Conservation (phyloP, 1,284 basidiomycete genomes). For the Ceratobasidium sp. region DNA sequence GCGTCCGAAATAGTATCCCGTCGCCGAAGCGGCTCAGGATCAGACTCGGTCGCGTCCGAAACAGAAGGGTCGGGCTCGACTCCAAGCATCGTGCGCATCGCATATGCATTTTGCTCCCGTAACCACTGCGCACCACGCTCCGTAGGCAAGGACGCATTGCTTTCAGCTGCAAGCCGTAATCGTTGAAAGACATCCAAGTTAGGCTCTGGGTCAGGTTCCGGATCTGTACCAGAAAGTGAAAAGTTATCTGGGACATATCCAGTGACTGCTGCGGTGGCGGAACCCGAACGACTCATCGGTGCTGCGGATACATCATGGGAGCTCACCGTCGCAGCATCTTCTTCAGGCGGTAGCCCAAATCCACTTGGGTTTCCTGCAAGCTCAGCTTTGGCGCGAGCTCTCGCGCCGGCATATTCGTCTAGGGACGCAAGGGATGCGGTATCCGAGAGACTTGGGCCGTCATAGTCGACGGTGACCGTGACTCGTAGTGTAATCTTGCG, state of each 20-base stretch:
- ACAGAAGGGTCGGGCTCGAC: slow-evolving; percentile 67
- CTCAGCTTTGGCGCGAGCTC: slow-evolving; percentile 22
- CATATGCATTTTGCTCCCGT: slow-evolving; percentile 77
- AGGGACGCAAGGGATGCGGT: slow-evolving; percentile 80
- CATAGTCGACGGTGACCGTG: slow-evolving; percentile 83
- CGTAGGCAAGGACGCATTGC: slow-evolving; percentile 48
- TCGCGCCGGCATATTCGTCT: slow-evolving; percentile 65
- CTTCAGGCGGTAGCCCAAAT: slow-evolving; percentile 57
- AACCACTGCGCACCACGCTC: slow-evolving; percentile 84
- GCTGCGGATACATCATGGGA: slow-evolving; percentile 53
- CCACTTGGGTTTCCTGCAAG: slow-evolving; percentile 36
- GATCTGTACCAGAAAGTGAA: slow-evolving; percentile 35
- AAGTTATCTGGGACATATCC: slow-evolving; percentile 35
- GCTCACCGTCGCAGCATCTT: slow-evolving; percentile 62
- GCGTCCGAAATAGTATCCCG: slow-evolving; percentile 56
- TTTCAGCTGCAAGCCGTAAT: slow-evolving; percentile 62
- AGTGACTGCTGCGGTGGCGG: slow-evolving; percentile 37
- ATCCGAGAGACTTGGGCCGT: slow-evolving; percentile 90
- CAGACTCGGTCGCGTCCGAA: slow-evolving; percentile 29
- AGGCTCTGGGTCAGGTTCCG: slow-evolving; percentile 8
- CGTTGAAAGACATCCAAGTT: slow-evolving; percentile 65
- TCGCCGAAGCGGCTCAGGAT: slow-evolving; percentile 7
- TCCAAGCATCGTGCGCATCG: slow-evolving; percentile 66
- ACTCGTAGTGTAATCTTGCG: slow-evolving; percentile 80
- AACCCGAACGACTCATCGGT: not conserved